These are phyloP conservation scores for Pichia cabralensis DNA, from an alignment of 805 yeast species.

Conservation along the genomic window DNA sequence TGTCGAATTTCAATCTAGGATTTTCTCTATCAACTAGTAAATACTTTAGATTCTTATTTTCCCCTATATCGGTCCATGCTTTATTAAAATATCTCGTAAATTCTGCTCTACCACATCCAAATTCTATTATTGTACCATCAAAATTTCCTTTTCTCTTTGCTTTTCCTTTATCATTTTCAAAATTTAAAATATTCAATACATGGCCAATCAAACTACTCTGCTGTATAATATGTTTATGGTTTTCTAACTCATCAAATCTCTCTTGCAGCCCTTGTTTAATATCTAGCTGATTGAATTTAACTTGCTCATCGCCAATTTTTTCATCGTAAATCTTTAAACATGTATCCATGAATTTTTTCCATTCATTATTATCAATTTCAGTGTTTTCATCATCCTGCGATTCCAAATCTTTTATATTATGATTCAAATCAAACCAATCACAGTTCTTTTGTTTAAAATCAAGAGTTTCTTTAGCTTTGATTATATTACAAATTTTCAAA, in stretches of 20 bases:
- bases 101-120: constrained; percentile 91
- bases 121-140: constrained; percentile 51
- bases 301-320: constrained; percentile 7
- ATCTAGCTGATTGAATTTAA: constrained; percentile 13
- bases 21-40: constrained; percentile 69
- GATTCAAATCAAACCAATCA: constrained; percentile 40
- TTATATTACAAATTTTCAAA: constrained; percentile 49
- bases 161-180: too few relatives aligned
- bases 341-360: constrained; percentile 14
- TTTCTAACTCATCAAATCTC: constrained; percentile 40
- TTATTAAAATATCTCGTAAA: constrained; percentile 52
- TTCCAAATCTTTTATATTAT: constrained; percentile 29
- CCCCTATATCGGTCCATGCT: constrained; percentile 13
- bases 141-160: too few relatives aligned
- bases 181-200: constrained; percentile 36
- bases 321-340: constrained; percentile 10
- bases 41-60: constrained; percentile 20
- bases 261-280: constrained; percentile 27
- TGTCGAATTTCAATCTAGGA: constrained; percentile 70
- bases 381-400: neutral
- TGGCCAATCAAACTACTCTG: constrained; percentile 75
- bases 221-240: constrained; percentile 71
- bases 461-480: constrained; percentile 23
- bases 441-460: constrained; percentile 21
- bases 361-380: constrained; percentile 15